A percentile compares a stretch with the other conserved stretches of the same genome.
Evolutionary conservation across 257 asterid species (phyloP).

Genomic region (Penstemon newberryi): DNA sequence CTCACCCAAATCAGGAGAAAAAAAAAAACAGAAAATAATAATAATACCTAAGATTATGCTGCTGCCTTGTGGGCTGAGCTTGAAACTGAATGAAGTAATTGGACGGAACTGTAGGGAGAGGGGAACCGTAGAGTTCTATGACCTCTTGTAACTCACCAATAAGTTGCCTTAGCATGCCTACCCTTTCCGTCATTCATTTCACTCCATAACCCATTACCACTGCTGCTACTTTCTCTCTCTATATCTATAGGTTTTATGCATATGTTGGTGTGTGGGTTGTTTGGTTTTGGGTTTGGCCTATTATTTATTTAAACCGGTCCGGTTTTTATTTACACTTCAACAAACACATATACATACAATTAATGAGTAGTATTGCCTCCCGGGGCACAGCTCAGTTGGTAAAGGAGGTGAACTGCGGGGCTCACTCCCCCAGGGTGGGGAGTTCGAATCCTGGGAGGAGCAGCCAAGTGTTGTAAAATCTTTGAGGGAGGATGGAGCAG

Average conservation of each 20-base stretch:
- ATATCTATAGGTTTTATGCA: constrained; percentile 22
- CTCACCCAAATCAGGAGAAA: not conserved
- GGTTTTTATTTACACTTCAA: constrained; percentile 51
- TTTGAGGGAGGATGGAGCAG: no score
- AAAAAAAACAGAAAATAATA: not conserved
- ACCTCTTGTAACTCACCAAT: constrained; percentile 82
- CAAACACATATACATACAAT: constrained; percentile 25
- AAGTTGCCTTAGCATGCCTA: constrained; percentile 91
- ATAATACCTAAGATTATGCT: constrained; percentile 49
- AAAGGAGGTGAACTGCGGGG: no score
- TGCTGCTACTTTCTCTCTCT: constrained; percentile 23
- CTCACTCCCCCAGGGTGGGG: no score
- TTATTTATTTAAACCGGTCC: constrained; percentile 30
- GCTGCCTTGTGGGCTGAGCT: constrained; percentile 34
- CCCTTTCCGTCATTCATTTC: constrained; percentile 51
- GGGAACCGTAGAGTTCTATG: constrained; percentile 64
- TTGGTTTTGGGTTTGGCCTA: constrained; percentile 14
- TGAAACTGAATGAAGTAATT: constrained; percentile 57
- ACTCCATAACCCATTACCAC: constrained; percentile 14
- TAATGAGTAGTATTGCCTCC: constrained; percentile 55
- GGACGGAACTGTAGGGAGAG: constrained; percentile 46
- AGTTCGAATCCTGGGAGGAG: no score
- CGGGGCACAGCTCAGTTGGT: no score
- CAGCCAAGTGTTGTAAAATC: no score
- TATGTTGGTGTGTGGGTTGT: not conserved